Evolutionary conservation across 2,329 filamentous ascomycete species (phyloP).

Genomic region (Sporothrix globosa): DNA sequence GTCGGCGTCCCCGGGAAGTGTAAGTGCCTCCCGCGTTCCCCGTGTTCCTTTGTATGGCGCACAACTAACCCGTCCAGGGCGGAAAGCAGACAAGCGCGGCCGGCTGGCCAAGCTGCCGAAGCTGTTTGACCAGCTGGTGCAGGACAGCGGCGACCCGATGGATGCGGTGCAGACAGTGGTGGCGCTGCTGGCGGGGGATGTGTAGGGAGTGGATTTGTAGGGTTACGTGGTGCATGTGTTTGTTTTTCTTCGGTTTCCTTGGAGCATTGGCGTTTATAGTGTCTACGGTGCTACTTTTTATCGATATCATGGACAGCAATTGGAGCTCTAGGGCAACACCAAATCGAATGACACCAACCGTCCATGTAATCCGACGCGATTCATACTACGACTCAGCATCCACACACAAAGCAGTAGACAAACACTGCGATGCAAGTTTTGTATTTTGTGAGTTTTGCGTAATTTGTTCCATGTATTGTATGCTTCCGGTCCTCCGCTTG

Average conservation of each 20-base stretch:
- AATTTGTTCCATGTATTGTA: background rate
- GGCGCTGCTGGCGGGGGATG: conserved; percentile 56
- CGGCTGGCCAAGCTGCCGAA: conserved; percentile 61
- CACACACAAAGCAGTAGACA: too few species aligned
- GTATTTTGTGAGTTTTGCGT: background rate
- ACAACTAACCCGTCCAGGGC: conserved; percentile 53
- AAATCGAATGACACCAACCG: background rate
- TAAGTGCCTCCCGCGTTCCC: too few species aligned
- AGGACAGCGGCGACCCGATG: conserved; percentile 58
- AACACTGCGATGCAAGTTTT: background rate
- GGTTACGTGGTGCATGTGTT: background rate
- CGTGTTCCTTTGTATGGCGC: background rate
- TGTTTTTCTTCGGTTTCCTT: background rate
- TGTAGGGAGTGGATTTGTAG: too few species aligned
- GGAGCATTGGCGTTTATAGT: too few species aligned
- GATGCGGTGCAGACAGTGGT: conserved; percentile 62
- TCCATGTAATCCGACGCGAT: too few species aligned
- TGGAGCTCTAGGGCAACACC: background rate
- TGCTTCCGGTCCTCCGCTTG: background rate
- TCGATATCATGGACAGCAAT: background rate
- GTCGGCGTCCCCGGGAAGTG: conserved; percentile 64
- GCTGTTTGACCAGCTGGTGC: conserved; percentile 63
- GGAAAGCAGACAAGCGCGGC: conserved; percentile 59
- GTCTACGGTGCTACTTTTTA: too few species aligned
- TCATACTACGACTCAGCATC: too few species aligned